Base-by-base conservation (phyloP, 495 filamentous ascomycete species). In the Penicillium crystallinum region DNA sequence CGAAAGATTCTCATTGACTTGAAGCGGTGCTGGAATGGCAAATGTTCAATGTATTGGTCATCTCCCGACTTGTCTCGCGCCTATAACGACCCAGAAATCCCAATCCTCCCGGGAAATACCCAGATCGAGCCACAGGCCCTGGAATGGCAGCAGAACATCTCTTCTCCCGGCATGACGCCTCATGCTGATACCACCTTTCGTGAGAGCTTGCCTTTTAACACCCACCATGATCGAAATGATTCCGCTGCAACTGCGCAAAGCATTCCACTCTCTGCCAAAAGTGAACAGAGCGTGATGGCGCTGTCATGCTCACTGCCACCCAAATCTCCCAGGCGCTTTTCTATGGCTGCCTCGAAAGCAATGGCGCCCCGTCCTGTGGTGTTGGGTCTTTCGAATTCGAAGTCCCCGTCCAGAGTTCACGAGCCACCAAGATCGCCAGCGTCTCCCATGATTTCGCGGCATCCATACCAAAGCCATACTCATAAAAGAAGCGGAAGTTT, bases 1-100 rank as follows among this genome's bases (percentile, higher is more conserved):
- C 66, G 93, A 47, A 96, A 96, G 68, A 95, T 97, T 48, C 76
- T 99, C 47, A 82, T 87, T 29, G 92, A 99, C 65, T 74, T 97
- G 40, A 97, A 97, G 69, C 91, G 93, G 67, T 97, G 95, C 64
- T 99, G 95, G 95, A 82, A 95, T 69, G 83, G 90, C 45, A 88
- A 90, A 14, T 97, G 91, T 60, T 82, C 86, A 2, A 70, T 88
- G 23, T 96, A 90, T 62, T 97, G 92, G 92, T 88, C 95, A 57
- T 79, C 77, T 1, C 72, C 81, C 0, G 79, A 84, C 76, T 83
- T 66, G 70, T 76, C 81, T 18, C 55, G 63, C 48, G 66, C 74
- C 39, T 72, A 75, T 56, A 69, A 82, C 42, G 75, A 77, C 11
- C 74, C 81, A 10, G 84, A 92, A 47, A 75, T 81, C 39, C 81